Base-by-base conservation (phyloP, 169 alveolate species). In the Plasmodium fragile region DNA sequence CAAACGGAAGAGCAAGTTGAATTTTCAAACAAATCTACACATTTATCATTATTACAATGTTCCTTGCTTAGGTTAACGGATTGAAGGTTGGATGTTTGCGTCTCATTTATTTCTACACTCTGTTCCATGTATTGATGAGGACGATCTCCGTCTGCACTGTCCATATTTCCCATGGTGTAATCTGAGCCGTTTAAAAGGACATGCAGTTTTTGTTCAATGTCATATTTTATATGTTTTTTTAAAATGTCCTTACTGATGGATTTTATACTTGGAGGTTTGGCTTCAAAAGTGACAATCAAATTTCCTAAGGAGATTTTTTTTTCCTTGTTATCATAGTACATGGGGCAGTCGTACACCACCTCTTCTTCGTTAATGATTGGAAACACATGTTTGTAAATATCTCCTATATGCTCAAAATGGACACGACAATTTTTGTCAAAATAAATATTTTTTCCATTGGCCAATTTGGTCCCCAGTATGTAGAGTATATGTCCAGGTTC, bases 1-100 rank as follows among this genome's bases (percentile, higher is more conserved):
- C 93, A 84, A 49, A 69, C 25, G 41, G 93, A 84, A 18, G 93
- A 84, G 80, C 93, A 84, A 28, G 25, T 18, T 43, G 93, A 84
- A 7, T 73, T 84, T 34, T 77, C 65, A 69, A 84, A 84, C 41
- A 84, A 32, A 3, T 84, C 85, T 28, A 10, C 18, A 53, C 93
- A 84, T 34, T 39, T 13, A 36, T 84, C 59, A 84, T 84, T 84
- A 73, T 84, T 84, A 72, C 93, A 84, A 25, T 72, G 11, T 22
- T 84, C 85, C 52, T 36, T 52, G 78, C 28, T 30, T 16, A 75
- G 39, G 43, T 73, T 72, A 28, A 32, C 39, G 11, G 65, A 73
- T 22, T 84, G 93, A 25, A 72, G 8, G 59, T 45, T 53, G 25
- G 84, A 72, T 30, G 59, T 72, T 8, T 43, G 53, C 2, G 65